Base-by-base conservation (phyloP, 352 stramenopile species). In the Pythium vanterpoolii region DNA sequence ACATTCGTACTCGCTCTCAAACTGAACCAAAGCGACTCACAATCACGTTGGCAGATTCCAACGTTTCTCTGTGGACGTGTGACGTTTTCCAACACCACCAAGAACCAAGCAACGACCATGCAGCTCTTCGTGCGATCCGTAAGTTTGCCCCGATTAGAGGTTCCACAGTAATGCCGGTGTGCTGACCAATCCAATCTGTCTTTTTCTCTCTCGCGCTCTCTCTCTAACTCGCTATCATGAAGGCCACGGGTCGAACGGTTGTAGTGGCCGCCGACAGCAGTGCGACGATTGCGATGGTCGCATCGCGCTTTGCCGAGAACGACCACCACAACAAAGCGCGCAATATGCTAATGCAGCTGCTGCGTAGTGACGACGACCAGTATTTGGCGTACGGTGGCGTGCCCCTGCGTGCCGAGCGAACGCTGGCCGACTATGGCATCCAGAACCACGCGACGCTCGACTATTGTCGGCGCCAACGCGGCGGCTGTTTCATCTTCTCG, bases 41-140 rank as follows among this genome's bases (percentile, higher is more conserved):
- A 19, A 42, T 42, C 34, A 42, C 9, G 34, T 21, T 13, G 19
- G 34, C 8, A 36, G 19, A 42, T 42, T n/a, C 34, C 19, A 18
- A n/a, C 34, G 34, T 42, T 21, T 42, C 34, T 42, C 14, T 42
- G 34, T 42, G 13, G 34, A 5, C 34, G 34, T 21, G 11, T 19
- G 11, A 42, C 4, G 34, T 42, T 42, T 42, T 18, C 27, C 9
- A 53, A 27, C n/a, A 30, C 27, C 18, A 11, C 31, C 44, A 43
- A 26, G n/a, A 47, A 44, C 28, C 28, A 10, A 16, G 0, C 36
- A 38, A 10, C 39, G 16, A 39, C 18, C 47, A 89, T 87, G 79
- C 76, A 89, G 73, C 74, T 87, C 73, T 89, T 89, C 43, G 74
- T 87, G 30, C 76, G 79, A 55, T 79, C 71, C 62, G 77, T 89